Conservation (phyloP, 306 rosid species). For the Bauhinia variegata region DNA sequence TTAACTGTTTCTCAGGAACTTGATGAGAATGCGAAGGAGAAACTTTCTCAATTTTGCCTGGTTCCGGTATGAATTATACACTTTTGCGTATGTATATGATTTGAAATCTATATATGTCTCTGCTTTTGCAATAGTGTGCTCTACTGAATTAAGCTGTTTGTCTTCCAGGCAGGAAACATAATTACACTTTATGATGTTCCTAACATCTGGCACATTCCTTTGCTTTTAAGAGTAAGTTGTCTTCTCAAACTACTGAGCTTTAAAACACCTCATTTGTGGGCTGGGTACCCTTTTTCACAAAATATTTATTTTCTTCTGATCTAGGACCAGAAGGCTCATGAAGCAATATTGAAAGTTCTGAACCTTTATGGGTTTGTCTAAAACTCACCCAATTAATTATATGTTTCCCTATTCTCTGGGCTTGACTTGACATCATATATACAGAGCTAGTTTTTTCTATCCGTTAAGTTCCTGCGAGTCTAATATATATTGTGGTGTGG, state of each 20-base stretch:
- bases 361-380: conserved; percentile 62
- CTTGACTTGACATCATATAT: neutral
- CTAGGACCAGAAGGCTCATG: conserved; percentile 83
- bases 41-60: conserved; percentile 87
- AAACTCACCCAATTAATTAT: conserved; percentile 30
- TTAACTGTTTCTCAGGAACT: conserved; percentile 58
- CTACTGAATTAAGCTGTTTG: conserved; percentile 29
- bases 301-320: conserved; percentile 41
- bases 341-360: conserved; percentile 72
- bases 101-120: conserved; percentile 20
- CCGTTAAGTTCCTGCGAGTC: conserved; percentile 22
- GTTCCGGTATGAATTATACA: conserved; percentile 60
- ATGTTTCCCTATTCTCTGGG: conserved; percentile 1
- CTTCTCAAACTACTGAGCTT: conserved; percentile 25
- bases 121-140: conserved; percentile 35
- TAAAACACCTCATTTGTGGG: conserved; percentile 24
- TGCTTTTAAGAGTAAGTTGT: conserved; percentile 77
- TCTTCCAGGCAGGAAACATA: conserved; percentile 76
- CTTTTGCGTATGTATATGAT: conserved; percentile 25
- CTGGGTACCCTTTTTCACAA: conserved; percentile 42
- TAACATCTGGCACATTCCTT: conserved; percentile 96
- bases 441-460: conserved; percentile 7
- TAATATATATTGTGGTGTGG: conserved; percentile 16
- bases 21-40: conserved; percentile 64
- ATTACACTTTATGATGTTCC: conserved; percentile 91